Conservation (phyloP, 768 basidiomycete genomes). For the Tulasnella sp. region DNA sequence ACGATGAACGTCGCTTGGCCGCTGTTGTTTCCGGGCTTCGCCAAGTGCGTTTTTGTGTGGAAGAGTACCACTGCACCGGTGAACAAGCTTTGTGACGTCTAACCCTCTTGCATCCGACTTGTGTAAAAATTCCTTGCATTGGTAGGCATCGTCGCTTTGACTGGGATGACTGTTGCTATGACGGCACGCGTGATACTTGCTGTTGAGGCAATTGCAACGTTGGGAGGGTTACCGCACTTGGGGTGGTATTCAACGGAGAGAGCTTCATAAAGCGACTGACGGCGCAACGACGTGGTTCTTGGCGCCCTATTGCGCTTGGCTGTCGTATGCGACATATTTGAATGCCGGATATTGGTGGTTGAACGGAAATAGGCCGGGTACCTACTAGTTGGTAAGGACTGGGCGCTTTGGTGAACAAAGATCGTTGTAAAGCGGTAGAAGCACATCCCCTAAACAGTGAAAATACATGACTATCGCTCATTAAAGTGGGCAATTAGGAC, state of each 20-base stretch:
- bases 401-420: background rate
- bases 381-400: background rate
- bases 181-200: slow-evolving; percentile 41
- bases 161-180: slow-evolving; percentile 51
- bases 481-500: too few relatives aligned
- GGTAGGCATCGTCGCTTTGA: slow-evolving; percentile 46
- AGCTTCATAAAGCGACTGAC: slow-evolving; percentile 42
- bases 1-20: slow-evolving; percentile 53
- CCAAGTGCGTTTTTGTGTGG: slow-evolving; percentile 32
- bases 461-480: too few relatives aligned
- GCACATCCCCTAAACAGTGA: too few relatives aligned
- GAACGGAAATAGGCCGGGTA: slow-evolving; percentile 31
- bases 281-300: slow-evolving; percentile 42
- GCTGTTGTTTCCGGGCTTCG: slow-evolving; percentile 52
- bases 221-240: background rate
- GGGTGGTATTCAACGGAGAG: slow-evolving; percentile 32
- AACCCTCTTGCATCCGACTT: background rate
- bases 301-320: slow-evolving; percentile 59
- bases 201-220: too few relatives aligned
- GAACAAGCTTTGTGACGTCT: too few relatives aligned
- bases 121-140: slow-evolving; percentile 47
- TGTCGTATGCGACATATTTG: slow-evolving; percentile 58
- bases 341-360: slow-evolving; percentile 56
- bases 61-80: too few relatives aligned
- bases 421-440: too few relatives aligned